Evolutionary conservation across 768 basidiomycete genomes (phyloP).

Genomic region (Phlebiopsis gigantea): DNA sequence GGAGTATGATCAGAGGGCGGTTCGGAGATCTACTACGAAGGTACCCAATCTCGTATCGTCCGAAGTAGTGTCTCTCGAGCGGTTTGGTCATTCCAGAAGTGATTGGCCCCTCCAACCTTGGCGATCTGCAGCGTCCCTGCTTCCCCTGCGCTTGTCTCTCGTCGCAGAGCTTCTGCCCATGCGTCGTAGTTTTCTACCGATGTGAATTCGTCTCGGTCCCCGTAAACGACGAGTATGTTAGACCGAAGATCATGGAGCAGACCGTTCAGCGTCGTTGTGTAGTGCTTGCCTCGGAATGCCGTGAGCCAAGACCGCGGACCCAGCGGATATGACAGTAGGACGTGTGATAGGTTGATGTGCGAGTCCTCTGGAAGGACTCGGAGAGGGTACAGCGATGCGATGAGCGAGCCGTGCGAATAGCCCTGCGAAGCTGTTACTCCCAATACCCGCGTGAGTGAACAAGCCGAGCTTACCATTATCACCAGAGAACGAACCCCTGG

Average conservation of each 20-base stretch:
- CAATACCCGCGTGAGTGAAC: background rate
- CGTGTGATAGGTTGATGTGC: slow-evolving; percentile 48
- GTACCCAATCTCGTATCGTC: slow-evolving; percentile 14
- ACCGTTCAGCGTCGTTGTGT: slow-evolving; percentile 43
- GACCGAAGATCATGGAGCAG: slow-evolving; percentile 42
- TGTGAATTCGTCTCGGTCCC: slow-evolving; percentile 72
- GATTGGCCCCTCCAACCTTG: slow-evolving; percentile 45
- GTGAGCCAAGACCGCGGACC: slow-evolving; percentile 64
- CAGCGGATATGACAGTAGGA: slow-evolving; percentile 75
- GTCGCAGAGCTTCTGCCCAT: slow-evolving; percentile 44
- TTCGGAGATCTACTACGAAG: background rate
- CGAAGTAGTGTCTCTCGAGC: slow-evolving; percentile 11
- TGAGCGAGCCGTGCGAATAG: slow-evolving; percentile 78
- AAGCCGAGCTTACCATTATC: slow-evolving; percentile 53
- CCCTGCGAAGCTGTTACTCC: slow-evolving; percentile 43
- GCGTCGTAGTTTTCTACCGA: slow-evolving; percentile 42
- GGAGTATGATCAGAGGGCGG: no score
- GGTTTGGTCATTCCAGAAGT: slow-evolving; percentile 55
- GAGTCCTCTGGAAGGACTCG: slow-evolving; percentile 34
- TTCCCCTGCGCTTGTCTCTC: slow-evolving; percentile 13
- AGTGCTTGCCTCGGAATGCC: slow-evolving; percentile 54
- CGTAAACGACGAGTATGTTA: slow-evolving; percentile 60
- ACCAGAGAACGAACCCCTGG: slow-evolving; percentile 44
- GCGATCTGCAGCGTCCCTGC: slow-evolving; percentile 26
- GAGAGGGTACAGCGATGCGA: slow-evolving; percentile 60